Conservation (phyloP, 129 eudicot species). For the Centella asiatica region DNA sequence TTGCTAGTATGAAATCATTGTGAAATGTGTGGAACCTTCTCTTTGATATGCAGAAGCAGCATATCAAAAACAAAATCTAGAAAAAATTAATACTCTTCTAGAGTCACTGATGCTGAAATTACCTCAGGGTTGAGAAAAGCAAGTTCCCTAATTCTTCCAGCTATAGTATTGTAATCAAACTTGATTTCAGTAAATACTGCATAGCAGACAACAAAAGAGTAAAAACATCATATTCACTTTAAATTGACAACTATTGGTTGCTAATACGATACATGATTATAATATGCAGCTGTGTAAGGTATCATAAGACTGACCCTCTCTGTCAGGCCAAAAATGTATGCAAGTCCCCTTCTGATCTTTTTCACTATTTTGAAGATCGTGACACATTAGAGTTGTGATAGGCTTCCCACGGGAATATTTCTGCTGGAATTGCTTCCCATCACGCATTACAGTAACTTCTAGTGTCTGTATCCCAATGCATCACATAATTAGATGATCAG, state of each 20-base stretch:
- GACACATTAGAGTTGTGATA: constrained; percentile 37
- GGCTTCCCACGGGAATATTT: constrained; percentile 91
- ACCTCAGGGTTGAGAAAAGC: constrained; percentile 96
- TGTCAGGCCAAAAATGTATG: constrained; percentile 81
- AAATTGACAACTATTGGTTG: not conserved
- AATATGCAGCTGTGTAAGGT: not conserved
- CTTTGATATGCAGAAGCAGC: not conserved
- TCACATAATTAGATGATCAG: not conserved
- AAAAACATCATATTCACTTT: not conserved
- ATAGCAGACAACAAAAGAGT: constrained; percentile 5
- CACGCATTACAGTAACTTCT: constrained; percentile 94
- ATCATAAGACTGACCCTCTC: constrained; percentile 33
- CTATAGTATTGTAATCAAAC: constrained; percentile 78
- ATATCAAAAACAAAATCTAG: not conserved
- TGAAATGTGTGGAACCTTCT: not conserved
- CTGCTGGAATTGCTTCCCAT: constrained; percentile 69
- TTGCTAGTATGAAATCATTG: not conserved
- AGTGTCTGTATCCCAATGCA: constrained; percentile 42
- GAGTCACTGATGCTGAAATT: constrained; percentile 11
- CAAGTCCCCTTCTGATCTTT: constrained; percentile 57
- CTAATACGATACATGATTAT: not conserved
- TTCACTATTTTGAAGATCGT: constrained; percentile 45
- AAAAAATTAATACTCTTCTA: constrained; percentile 1
- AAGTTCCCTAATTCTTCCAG: constrained; percentile 91
- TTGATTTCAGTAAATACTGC: constrained; percentile 83